These are phyloP conservation scores for Alternaria panax DNA, from an alignment of 2,329 filamentous ascomycete species.

Conservation along the genomic window DNA sequence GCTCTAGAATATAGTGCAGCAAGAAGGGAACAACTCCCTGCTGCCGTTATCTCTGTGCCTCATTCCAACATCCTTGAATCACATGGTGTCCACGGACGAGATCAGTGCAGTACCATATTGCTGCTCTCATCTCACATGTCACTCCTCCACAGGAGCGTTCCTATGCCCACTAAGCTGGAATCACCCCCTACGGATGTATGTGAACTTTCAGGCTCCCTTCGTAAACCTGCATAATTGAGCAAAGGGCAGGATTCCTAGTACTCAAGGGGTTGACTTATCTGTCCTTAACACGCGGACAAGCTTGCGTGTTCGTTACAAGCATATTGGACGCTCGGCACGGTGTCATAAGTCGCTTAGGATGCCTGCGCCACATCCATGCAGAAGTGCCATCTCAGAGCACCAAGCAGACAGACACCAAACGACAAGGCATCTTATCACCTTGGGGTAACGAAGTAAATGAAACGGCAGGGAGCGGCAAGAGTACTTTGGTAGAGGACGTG, in stretches of 20 bases:
- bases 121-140: background rate
- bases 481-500: background rate
- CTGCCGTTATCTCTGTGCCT: constrained; percentile 1
- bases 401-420: background rate
- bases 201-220: background rate
- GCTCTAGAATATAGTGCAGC: background rate
- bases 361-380: background rate
- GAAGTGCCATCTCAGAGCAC: background rate
- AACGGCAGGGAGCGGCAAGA: background rate
- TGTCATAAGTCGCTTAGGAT: background rate
- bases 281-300: background rate
- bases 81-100: background rate
- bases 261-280: background rate
- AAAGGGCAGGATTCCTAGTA: background rate
- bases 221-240: background rate
- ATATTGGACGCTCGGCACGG: background rate
- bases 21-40: background rate
- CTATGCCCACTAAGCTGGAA: background rate
- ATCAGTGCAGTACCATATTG: too few relatives aligned
- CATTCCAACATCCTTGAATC: background rate
- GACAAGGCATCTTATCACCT: too few relatives aligned
- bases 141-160: background rate
- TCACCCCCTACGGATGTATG: background rate
- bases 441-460: background rate
- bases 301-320: background rate